Conservation (phyloP, 805 yeast species). For the Millerozyma miso region DNA sequence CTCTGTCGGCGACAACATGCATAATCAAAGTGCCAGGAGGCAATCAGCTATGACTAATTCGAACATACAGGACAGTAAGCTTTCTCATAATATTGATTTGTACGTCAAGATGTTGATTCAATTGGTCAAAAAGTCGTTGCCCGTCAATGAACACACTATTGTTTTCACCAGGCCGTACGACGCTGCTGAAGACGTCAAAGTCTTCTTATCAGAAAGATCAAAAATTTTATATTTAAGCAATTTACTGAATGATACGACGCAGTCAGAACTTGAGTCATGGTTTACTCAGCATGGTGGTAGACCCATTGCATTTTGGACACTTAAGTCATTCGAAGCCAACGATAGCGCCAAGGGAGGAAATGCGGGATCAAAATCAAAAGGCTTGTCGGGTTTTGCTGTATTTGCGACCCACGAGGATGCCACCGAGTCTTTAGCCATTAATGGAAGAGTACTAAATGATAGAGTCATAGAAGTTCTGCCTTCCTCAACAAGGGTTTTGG, state of each 20-base stretch:
- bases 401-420: constrained; percentile 87
- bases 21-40: background rate
- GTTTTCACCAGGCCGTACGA: constrained; percentile 75
- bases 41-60: constrained; percentile 1
- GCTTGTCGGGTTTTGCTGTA: constrained; percentile 75
- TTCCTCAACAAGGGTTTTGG: constrained; percentile 72
- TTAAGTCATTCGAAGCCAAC: constrained; percentile 48
- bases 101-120: constrained; percentile 42
- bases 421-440: constrained; percentile 67
- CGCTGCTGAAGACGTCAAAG: constrained; percentile 63
- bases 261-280: constrained; percentile 87
- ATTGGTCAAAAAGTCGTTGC: constrained; percentile 44
- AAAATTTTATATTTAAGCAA: constrained; percentile 77
- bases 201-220: constrained; percentile 67
- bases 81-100: constrained; percentile 44
- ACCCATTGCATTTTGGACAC: constrained; percentile 87
- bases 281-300: constrained; percentile 82
- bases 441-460: constrained; percentile 73
- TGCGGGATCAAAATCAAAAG: constrained; percentile 22
- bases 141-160: constrained; percentile 47
- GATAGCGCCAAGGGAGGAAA: constrained; percentile 7
- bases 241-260: constrained; percentile 82
- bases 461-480: constrained; percentile 82
- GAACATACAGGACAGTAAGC: constrained; percentile 26
- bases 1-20: constrained; percentile 2